Evolutionary conservation across 1,139 yeast genomes (phyloP), one percentile per base, ranked within the genome.

Genomic region (Yamadazyma jaroonii): DNA sequence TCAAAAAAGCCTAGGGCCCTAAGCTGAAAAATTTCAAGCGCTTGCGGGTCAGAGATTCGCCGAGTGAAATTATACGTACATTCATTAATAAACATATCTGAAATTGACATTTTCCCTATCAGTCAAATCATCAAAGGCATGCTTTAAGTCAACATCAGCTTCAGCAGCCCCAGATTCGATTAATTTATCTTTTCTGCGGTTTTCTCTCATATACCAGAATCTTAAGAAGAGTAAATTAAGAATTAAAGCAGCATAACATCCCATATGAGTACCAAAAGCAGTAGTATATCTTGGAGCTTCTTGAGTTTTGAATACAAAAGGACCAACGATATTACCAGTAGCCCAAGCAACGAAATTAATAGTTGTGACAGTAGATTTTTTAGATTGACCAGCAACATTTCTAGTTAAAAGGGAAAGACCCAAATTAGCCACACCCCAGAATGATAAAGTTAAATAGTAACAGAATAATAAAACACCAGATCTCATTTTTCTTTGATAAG

Each of bases 91-190:
- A 12, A 52, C 50, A 40, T 64, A 66, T 42, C 70, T 57, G 43
- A 67, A 67, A 32, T 56, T 56, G 35, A 49, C 50, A 42, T 67
- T 66, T 41, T 67, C 62, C 31, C 59, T 47, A 48, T 67, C 72
- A n/a, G 72, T 65, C 40, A 63, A 45, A 46, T 67, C 72, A 34
- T 54, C 53, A 34, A 57, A 56, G 5, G 60, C 64, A 35, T 53
- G 57, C 24, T 47, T 49, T 40, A 45, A 48, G 32, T 45, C 43
- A 3, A 21, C 45, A 34, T 49, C 54, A n/a, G 36, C 34, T 8
- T 45, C 43, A 5, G 39, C 45, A 7, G 25, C 29, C 6, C 46
- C 49, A 6, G 37, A 43, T 11, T 32, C 48, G 25, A 52, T 46
- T 35, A 49, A 23, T 27, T 44, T 44, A 6, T 48, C 51, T 30